These are phyloP conservation scores for Schizopora paradoxa DNA, from an alignment of 1,284 basidiomycete genomes.

Conservation along the genomic window DNA sequence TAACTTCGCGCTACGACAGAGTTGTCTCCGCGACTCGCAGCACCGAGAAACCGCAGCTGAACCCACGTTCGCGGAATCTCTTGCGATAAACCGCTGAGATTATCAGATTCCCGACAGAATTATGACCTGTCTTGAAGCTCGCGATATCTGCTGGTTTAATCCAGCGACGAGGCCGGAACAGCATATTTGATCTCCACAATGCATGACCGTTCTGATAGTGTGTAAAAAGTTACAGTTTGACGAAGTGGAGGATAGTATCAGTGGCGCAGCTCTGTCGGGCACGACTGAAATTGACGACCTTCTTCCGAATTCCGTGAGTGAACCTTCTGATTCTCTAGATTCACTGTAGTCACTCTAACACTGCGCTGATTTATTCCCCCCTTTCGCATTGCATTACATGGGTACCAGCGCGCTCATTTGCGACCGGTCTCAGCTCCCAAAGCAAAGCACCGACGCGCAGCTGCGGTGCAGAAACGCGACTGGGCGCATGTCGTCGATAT, in stretches of 20 bases:
- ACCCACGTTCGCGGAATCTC: too few relatives aligned
- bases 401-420: constrained; percentile 51
- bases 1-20: too few relatives aligned
- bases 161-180: too few relatives aligned
- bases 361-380: constrained; percentile 6
- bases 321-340: neutral
- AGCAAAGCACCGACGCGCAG: constrained; percentile 33
- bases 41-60: too few relatives aligned
- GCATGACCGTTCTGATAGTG: too few relatives aligned
- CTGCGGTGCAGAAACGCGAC: constrained; percentile 72
- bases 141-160: too few relatives aligned
- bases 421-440: constrained; percentile 42
- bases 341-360: constrained; percentile 8
- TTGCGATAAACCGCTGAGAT: too few relatives aligned
- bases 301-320: constrained; percentile 70
- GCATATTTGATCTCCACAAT: too few relatives aligned
- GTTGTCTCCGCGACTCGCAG: too few relatives aligned
- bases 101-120: too few relatives aligned
- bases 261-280: constrained; percentile 11
- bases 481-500: constrained; percentile 99
- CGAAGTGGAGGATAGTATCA: constrained; percentile 30
- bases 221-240: constrained; percentile 39
- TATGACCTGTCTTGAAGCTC: too few relatives aligned
- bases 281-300: constrained; percentile 72
- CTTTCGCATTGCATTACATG: too few relatives aligned